Conservation (phyloP, 306 rosid species). For the Rosa lucieae region DNA sequence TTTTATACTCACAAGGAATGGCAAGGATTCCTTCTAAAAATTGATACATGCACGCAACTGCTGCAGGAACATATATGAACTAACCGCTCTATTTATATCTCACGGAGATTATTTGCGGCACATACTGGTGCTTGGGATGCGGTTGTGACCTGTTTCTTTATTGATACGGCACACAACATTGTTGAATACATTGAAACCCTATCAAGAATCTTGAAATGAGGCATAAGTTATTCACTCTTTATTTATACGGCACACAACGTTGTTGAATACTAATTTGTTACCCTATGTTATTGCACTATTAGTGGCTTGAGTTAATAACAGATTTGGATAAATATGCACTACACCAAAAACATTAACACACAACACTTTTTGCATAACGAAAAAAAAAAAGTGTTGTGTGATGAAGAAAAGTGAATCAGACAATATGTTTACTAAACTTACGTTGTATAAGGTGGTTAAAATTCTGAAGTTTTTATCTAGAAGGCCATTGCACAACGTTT, state of each 20-base stretch:
- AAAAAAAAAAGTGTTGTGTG: no score
- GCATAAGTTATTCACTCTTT: constrained; percentile 59
- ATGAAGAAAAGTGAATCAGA: no score
- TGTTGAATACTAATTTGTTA: neutral
- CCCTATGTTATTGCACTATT: neutral
- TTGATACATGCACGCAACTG: neutral
- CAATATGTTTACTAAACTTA: no score
- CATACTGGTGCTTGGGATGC: constrained; percentile 92
- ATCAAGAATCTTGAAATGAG: constrained; percentile 80
- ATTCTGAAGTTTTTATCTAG: no score
- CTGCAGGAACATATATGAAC: constrained; percentile 3
- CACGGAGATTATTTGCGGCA: constrained; percentile 25
- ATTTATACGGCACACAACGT: no score
- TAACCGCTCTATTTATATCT: constrained; percentile 24
- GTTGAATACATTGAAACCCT: constrained; percentile 88
- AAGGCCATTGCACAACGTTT: no score
- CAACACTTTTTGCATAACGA: no score
- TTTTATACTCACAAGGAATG: no score
- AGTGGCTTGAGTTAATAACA: constrained; percentile 35
- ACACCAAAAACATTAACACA: no score
- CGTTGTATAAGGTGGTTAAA: no score
- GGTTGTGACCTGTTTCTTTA: constrained; percentile 92
- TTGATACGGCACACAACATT: constrained; percentile 91
- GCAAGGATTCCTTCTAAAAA: neutral
- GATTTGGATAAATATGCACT: constrained; percentile 86